Percentiles rank a stretch among this genome's conserved stretches.
Conservation (phyloP, 768 basidiomycete species). For the Fibroporia radiculosa region DNA sequence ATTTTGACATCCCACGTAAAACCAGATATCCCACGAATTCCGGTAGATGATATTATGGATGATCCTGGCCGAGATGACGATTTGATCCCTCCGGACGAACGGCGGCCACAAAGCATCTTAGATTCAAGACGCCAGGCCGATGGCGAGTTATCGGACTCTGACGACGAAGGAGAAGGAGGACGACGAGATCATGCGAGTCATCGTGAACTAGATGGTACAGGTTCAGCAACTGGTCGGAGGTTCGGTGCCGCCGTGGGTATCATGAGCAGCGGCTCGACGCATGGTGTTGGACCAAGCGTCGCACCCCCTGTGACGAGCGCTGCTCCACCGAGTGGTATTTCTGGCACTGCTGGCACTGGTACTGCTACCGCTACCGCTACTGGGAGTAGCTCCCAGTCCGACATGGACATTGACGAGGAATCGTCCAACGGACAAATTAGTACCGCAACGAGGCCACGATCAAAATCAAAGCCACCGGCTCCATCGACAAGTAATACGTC, state of each 20-base stretch:
- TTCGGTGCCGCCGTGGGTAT: slow-evolving; percentile 69
- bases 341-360: too few relatives aligned
- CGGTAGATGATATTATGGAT: slow-evolving; percentile 80
- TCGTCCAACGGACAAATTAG: slow-evolving; percentile 9
- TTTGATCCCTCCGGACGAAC: slow-evolving; percentile 64
- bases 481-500: slow-evolving; percentile 3
- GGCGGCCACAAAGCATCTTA: slow-evolving; percentile 67
- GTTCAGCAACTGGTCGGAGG: slow-evolving; percentile 29
- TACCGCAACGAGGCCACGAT: neutral
- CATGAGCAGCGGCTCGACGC: slow-evolving; percentile 56
- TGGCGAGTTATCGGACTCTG: slow-evolving; percentile 91
- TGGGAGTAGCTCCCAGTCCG: slow-evolving; percentile 15
- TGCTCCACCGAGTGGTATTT: slow-evolving; percentile 2
- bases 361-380: too few relatives aligned
- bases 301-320: slow-evolving; percentile 29
- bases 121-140: slow-evolving; percentile 80
- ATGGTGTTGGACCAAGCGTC: slow-evolving; percentile 72
- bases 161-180: slow-evolving; percentile 92
- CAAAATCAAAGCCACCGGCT: slow-evolving; percentile 1
- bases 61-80: slow-evolving; percentile 82
- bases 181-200: slow-evolving; percentile 62
- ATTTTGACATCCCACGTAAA: neutral
- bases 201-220: slow-evolving; percentile 40
- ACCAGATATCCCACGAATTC: slow-evolving; percentile 74
- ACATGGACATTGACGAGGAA: slow-evolving; percentile 29